A percentile compares a stretch with the other conserved stretches of the same genome.
phyloP scores from a whole-genome alignment of 2,329 filamentous ascomycete species.

The Trichoderma simmonsii region DNA sequence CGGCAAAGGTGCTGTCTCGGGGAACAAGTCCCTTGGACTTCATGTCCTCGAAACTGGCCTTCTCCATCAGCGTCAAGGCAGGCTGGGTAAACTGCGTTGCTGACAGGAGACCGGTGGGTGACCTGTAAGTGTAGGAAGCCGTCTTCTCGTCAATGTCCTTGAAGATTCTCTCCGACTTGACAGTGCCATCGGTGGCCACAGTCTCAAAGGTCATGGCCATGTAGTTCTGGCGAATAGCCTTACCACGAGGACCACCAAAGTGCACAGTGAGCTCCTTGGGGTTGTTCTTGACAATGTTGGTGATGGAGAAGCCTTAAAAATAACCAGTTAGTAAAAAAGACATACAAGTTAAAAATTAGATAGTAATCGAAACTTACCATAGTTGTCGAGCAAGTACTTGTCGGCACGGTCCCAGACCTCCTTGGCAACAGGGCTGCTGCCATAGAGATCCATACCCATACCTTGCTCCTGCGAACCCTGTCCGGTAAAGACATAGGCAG shows the following conservation, averaged over 20 bases:
- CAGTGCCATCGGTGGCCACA: constrained; percentile 83
- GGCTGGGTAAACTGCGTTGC: constrained; percentile 99
- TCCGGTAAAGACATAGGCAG: constrained; percentile 95
- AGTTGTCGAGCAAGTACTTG: constrained; percentile 97
- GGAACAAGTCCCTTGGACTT: constrained; percentile 94
- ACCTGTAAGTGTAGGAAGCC: constrained; percentile 94
- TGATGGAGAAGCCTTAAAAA: constrained; percentile 78
- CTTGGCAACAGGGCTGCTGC: constrained; percentile 86
- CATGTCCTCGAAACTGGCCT: constrained; percentile 99
- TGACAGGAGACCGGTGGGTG: constrained; percentile 88
- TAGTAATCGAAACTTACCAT: constrained; percentile 59
- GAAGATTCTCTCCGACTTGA: constrained; percentile 99
- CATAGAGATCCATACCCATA: constrained; percentile 99
- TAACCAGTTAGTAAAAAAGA: neutral
- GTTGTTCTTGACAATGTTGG: constrained; percentile 99
- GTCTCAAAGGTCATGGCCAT: constrained; percentile 99
- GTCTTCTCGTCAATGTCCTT: constrained; percentile 94
- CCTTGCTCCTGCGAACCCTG: constrained; percentile 98
- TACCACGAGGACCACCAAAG: constrained; percentile 94
- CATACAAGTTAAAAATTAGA: neutral
- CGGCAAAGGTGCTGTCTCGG: constrained; percentile 93
- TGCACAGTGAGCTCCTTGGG: constrained; percentile 98
- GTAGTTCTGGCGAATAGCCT: constrained; percentile 97
- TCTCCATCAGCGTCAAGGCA: constrained; percentile 97
- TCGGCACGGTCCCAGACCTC: constrained; percentile 98